Conservation (phyloP, 768 basidiomycete genomes). For the Suillus decipiens region DNA sequence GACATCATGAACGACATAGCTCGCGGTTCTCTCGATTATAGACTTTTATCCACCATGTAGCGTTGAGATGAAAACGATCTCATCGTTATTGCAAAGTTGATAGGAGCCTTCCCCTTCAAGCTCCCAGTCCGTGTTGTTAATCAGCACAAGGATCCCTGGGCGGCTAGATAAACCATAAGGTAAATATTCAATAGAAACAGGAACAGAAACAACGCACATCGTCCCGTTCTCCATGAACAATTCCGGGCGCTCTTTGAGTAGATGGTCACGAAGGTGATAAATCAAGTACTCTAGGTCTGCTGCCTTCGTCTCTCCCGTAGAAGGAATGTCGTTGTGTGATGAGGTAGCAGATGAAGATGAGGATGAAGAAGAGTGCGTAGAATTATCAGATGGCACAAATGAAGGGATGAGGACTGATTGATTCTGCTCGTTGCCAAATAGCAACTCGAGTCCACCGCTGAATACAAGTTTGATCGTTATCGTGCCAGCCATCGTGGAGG, state of each 20-base stretch:
- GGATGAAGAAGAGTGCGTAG: constrained; percentile 21
- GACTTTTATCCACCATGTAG: constrained; percentile 78
- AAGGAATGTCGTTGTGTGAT: constrained; percentile 4
- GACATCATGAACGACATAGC: background rate
- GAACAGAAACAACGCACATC: constrained; percentile 57
- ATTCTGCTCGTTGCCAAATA: constrained; percentile 71
- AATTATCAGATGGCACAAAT: constrained; percentile 40
- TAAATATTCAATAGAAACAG: background rate
- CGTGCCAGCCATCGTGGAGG: constrained; percentile 16
- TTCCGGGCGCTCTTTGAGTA: constrained; percentile 84
- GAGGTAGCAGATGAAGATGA: constrained; percentile 9
- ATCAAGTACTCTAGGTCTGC: constrained; percentile 78
- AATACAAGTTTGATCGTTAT: constrained; percentile 67
- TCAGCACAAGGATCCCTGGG: constrained; percentile 94
- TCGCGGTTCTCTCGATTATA: background rate
- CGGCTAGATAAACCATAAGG: constrained; percentile 54
- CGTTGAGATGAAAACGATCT: constrained; percentile 96
- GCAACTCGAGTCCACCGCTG: constrained; percentile 82
- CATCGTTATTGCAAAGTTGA: constrained; percentile 72
- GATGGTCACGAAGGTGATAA: constrained; percentile 69
- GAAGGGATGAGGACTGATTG: constrained; percentile 60
- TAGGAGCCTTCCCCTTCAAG: constrained; percentile 93
- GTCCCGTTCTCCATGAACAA: constrained; percentile 86
- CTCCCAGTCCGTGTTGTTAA: constrained; percentile 98
- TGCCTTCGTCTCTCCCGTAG: constrained; percentile 36